These are phyloP conservation scores for Neonectria neomacrospora DNA, from an alignment of 2,329 filamentous ascomycete species.

Conservation along the genomic window DNA sequence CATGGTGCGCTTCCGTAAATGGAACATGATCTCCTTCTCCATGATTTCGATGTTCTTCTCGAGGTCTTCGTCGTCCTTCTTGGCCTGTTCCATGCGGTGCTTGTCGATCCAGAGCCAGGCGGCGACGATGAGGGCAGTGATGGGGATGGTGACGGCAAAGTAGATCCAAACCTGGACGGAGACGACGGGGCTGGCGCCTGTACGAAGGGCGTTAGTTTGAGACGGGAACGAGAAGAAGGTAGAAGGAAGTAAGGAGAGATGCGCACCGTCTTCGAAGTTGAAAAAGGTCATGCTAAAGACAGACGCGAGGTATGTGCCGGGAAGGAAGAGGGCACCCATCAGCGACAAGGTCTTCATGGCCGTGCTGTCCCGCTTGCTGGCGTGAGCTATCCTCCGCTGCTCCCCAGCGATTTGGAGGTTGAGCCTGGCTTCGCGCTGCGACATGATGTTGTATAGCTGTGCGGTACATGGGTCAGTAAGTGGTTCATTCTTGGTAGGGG, in stretches of 20 bases:
- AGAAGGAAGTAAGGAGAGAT: background rate
- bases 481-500: background rate
- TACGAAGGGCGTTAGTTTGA: conserved; percentile 5
- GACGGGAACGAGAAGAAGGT: background rate
- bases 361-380: conserved; percentile 70
- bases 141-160: conserved; percentile 68
- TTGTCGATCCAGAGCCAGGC: conserved; percentile 66
- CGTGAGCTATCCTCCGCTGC: conserved; percentile 68
- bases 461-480: conserved; percentile 22
- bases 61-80: conserved; percentile 61
- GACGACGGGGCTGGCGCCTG: conserved; percentile 55
- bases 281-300: conserved; percentile 76
- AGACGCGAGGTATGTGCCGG: conserved; percentile 70
- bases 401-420: conserved; percentile 72
- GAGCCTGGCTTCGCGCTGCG: conserved; percentile 71
- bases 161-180: conserved; percentile 70
- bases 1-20: conserved; percentile 67
- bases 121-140: conserved; percentile 65
- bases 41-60: conserved; percentile 66
- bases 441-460: conserved; percentile 73
- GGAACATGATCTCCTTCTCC: conserved; percentile 67
- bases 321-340: conserved; percentile 71
- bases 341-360: conserved; percentile 74
- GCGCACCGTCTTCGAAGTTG: conserved; percentile 64
- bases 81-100: conserved; percentile 60